Base-by-base conservation (phyloP, 345 rosid species). In the Triadica sebifera region DNA sequence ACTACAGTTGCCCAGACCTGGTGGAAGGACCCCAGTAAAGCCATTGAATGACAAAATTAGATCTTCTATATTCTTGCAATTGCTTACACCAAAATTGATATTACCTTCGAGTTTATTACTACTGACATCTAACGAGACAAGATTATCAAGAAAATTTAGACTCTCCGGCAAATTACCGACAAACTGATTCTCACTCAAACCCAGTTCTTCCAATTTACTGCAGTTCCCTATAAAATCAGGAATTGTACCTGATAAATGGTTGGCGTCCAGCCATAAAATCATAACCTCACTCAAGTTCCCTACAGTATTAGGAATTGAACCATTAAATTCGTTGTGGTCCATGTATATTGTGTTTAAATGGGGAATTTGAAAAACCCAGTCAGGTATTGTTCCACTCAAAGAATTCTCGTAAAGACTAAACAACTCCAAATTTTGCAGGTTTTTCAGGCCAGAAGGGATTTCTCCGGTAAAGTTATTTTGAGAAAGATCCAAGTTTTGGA, bases 201-300 rank as follows among this genome's bases (percentile, higher is more conserved):
- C 72, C n/a, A 92, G 84, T 10, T 76, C 17, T 78, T 84, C 63
- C 56, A 92, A 56, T 19, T 69, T 72, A 50, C 83, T 81, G 45
- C 97, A 90, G 39, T 88, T 83, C 72, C 92, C 91, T 41, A 89
- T 79, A 17, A 89, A 84, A 67, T 84, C 85, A 0, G 93, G 93
- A 71, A 92, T 84, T 39, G 72, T 65, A 55, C 92, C 96, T 12
- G 84, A 80, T 2, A 89, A 75, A 17, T 64, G 69, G 71, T 90
- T 92, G 46, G 51, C 17, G 65, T 50, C 64, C 50, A 88, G 22
- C 76, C 81, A 72, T 1, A 93, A 71, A 20, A 22, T 65, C 43
- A n/a, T 3, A 58, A 84, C 39, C 73, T 87, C 75, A 63, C 72
- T 83, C 82, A 82, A 68, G 39, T 84, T 73, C 3, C 96, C 86